Percentiles rank a stretch among this genome's conserved stretches.
Evolutionary conservation across 1,284 basidiomycete species (phyloP).

Genomic region (Cryptococcus hybrid): DNA sequence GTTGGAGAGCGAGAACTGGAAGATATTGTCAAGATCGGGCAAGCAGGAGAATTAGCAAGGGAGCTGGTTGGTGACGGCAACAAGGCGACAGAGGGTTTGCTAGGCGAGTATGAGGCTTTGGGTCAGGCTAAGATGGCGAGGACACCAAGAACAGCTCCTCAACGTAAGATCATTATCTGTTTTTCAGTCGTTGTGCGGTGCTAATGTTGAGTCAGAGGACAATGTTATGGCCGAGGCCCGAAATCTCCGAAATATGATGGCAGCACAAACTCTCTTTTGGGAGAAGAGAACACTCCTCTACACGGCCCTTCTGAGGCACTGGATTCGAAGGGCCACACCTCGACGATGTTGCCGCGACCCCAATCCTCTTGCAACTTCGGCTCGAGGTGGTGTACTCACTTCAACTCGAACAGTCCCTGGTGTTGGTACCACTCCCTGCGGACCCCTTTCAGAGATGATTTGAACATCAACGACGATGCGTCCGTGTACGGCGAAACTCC

Average conservation of each 20-base stretch:
- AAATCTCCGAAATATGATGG: slow-evolving; percentile 87
- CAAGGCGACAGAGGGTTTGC: slow-evolving; percentile 77
- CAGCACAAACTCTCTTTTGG: slow-evolving; percentile 91
- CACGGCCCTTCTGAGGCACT: slow-evolving; percentile 66
- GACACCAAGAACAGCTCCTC: slow-evolving; percentile 86
- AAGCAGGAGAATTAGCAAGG: slow-evolving; percentile 84
- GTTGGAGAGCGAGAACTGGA: slow-evolving; percentile 96
- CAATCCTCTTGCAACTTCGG: slow-evolving; percentile 82
- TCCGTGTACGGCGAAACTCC: slow-evolving; percentile 63
- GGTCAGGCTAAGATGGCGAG: slow-evolving; percentile 70
- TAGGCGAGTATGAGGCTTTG: slow-evolving; percentile 90
- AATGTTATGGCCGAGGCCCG: slow-evolving; percentile 92
- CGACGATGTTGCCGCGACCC: slow-evolving; percentile 82
- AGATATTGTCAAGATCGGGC: slow-evolving; percentile 98
- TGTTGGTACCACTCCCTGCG: slow-evolving; percentile 59
- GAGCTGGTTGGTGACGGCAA: slow-evolving; percentile 70
- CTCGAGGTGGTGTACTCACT: slow-evolving; percentile 50
- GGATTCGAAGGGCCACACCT: slow-evolving; percentile 81
- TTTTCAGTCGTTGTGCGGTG: too few species aligned
- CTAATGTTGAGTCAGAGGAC: slow-evolving; percentile 62
- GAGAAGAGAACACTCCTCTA: slow-evolving; percentile 67
- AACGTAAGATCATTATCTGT: slow-evolving; percentile 61
- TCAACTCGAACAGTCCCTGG: slow-evolving; percentile 61
- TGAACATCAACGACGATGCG: slow-evolving; percentile 76
- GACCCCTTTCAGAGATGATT: slow-evolving; percentile 81